Evolutionary conservation across 331 rosid genomes (phyloP).

Genomic region (Pyracantha coccinea): DNA sequence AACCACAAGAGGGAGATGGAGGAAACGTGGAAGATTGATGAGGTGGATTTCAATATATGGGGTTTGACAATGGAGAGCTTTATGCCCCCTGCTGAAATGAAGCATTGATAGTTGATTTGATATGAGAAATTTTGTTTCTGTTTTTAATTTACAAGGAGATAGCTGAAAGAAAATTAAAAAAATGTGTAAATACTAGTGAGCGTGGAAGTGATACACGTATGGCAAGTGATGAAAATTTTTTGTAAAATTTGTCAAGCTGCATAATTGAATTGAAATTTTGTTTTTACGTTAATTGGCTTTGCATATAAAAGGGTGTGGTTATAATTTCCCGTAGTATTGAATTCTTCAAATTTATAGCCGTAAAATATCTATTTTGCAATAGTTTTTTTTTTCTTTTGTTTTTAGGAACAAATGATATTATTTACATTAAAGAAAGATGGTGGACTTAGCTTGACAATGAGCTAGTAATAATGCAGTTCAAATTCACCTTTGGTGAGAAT

Average conservation of each 20-base stretch:
- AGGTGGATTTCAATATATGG: conserved; percentile 67
- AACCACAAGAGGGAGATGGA: conserved; percentile 82
- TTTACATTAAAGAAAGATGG: too few species aligned
- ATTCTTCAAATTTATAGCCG: too few species aligned
- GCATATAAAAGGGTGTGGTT: not conserved
- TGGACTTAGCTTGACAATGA: too few species aligned
- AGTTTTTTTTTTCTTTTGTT: too few species aligned
- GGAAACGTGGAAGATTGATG: conserved; percentile 81
- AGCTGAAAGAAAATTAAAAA: not conserved
- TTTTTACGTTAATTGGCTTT: not conserved
- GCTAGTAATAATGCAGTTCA: too few species aligned
- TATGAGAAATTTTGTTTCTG: not conserved
- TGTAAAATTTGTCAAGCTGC: not conserved
- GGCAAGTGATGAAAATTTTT: not conserved
- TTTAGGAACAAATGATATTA: too few species aligned
- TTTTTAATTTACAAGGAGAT: not conserved
- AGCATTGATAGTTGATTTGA: not conserved
- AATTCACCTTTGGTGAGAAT: too few species aligned
- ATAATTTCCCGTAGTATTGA: too few species aligned
- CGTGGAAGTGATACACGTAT: not conserved
- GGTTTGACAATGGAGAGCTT: conserved; percentile 66
- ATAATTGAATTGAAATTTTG: not conserved
- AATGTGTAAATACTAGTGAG: conserved; percentile 1
- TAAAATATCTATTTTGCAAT: too few species aligned
- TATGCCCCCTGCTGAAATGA: conserved; percentile 48